Evolutionary conservation across 2,329 filamentous ascomycete genomes (phyloP).

Genomic region (Bipolaris oryzae): DNA sequence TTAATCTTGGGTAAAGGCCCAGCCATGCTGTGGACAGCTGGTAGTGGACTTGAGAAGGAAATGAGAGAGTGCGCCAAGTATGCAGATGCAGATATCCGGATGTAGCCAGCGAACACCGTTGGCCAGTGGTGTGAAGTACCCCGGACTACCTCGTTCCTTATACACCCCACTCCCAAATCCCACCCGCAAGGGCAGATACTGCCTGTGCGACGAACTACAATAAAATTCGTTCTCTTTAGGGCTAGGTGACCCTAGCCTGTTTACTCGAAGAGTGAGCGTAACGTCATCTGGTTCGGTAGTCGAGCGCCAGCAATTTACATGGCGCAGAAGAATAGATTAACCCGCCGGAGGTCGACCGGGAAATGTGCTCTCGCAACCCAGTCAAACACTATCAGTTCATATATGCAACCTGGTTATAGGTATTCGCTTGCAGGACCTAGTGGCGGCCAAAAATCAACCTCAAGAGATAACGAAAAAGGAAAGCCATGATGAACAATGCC

Average conservation of each 20-base stretch:
- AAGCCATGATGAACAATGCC: not conserved
- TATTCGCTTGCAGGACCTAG: constrained; percentile 14
- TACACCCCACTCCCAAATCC: not conserved
- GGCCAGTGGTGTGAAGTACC: not conserved
- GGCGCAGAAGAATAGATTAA: constrained; percentile 24
- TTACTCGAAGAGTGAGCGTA: not conserved
- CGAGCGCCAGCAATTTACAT: constrained; percentile 21
- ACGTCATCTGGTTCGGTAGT: constrained; percentile 6
- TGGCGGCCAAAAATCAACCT: not conserved
- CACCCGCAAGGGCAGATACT: not conserved
- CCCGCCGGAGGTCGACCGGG: constrained; percentile 18
- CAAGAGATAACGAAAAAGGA: not conserved
- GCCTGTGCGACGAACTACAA: not conserved
- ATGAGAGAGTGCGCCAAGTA: not conserved
- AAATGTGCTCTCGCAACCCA: constrained; percentile 13
- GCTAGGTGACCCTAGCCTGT: not conserved
- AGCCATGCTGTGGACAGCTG: not conserved
- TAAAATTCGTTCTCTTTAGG: not conserved
- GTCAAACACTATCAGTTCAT: constrained; percentile 11
- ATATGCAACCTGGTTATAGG: constrained; percentile 22
- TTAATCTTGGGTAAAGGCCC: not conserved
- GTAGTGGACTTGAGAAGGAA: not conserved
- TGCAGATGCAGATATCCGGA: not conserved
- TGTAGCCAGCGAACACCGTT: not conserved
- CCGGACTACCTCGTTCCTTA: not conserved